Base-by-base conservation (phyloP, 345 rosid genomes). In the Sisymbrium irio region DNA sequence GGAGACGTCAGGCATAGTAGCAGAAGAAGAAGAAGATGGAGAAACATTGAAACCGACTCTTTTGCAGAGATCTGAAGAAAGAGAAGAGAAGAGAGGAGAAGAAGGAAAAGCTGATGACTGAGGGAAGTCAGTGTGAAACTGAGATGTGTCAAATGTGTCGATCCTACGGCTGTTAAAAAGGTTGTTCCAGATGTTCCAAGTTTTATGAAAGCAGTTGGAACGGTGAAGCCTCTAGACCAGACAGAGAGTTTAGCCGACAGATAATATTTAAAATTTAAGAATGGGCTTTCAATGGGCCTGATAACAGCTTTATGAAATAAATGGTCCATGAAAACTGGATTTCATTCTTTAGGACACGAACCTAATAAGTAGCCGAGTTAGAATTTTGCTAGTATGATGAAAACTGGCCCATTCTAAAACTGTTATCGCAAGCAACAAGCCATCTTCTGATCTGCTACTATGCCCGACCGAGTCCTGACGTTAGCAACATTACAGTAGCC, bases 111-210 rank as follows among this genome's bases (percentile, higher is more conserved):
- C 5, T 61, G 41, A 18, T 68, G 79, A 76, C 70, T 62, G 70
- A 42, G 6, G 6, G 45, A 76, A 62, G 64, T 62, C 75, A 69
- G 71, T 76, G 69, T 49, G 60, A 56, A 30, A 28, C 49, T 68
- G 57, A 76, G 79, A 76, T 76, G 70, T 62, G 74, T 68, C 69
- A 60, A 59, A 9, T 67, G 39, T 10, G 1, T 62, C 27, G 61
- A 74, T 74, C 78, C 51, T n/a, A 74, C 78, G 78, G 78, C 78
- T 74, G 77, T 57, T 57, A 57, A 65, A 4, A 22, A 32, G 62
- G n/a, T 72, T 37, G 41, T 42, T 35, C 71, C 77, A 73, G 40
- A 58, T 66, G 78, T 74, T 37, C 10, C 5, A 74, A 65, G 9
- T 73, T 55, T 49, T 54, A 56, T 15, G 32, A 25, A 63, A 53